Evolutionary conservation across 148 eudicot species (phyloP).

Genomic region (Arbutus unedo): DNA sequence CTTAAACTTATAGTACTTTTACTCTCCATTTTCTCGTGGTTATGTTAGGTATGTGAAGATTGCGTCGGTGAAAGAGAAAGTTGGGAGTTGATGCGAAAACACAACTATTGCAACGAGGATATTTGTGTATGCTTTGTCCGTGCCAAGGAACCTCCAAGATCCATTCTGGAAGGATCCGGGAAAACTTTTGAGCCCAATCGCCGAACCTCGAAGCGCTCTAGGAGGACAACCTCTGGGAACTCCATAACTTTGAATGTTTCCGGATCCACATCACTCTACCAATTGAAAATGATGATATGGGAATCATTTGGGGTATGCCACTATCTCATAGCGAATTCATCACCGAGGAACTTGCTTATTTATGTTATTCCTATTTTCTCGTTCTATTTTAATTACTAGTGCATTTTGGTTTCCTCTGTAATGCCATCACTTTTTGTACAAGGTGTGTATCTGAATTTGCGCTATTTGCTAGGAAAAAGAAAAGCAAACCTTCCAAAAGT

Average conservation of each 20-base stretch:
- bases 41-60: slow-evolving; percentile 69
- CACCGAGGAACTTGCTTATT: background rate
- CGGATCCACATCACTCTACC: slow-evolving; percentile 82
- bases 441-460: background rate
- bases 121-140: slow-evolving; percentile 76
- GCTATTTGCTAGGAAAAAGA: background rate
- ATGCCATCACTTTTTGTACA: background rate
- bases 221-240: slow-evolving; percentile 78
- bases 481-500: background rate
- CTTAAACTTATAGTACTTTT: background rate
- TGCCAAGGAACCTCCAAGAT: slow-evolving; percentile 92
- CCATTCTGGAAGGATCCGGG: slow-evolving; percentile 73
- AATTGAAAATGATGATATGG: slow-evolving; percentile 99
- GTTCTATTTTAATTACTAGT: background rate
- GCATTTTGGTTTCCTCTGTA: slow-evolving; percentile 1
- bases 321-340: slow-evolving; percentile 14
- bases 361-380: background rate
- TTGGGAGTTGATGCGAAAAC: slow-evolving; percentile 73
- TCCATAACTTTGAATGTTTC: slow-evolving; percentile 78
- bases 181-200: slow-evolving; percentile 73
- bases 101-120: slow-evolving; percentile 83
- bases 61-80: slow-evolving; percentile 98
- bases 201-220: slow-evolving; percentile 91
- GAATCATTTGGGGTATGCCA: slow-evolving; percentile 95
- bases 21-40: slow-evolving; percentile 6